Evolutionary conservation across 2,329 filamentous ascomycete species (phyloP), one percentile per base, ranked within the genome.

Genomic region (Trichoderma sp.): DNA sequence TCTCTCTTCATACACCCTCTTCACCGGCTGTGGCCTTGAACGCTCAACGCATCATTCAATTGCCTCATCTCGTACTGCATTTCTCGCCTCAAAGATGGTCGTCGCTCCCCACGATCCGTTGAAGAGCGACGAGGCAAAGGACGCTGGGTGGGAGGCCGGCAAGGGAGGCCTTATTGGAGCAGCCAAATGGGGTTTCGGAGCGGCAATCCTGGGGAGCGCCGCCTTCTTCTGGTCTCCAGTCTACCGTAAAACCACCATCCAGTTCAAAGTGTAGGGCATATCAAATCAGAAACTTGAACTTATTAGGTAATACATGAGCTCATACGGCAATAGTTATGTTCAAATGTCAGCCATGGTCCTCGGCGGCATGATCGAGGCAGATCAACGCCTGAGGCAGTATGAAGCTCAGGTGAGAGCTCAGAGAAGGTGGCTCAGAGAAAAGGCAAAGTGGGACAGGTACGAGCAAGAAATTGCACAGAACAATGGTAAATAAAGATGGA

Each of bases 291-390:
- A 34, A 30, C 15, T 30, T 14, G n/a, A n/a, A 21, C 39, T 12
- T 7, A 36, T 8, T 61, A 26, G 14, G 15, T 21, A 36, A 60
- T 15, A 2, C 58, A 26, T 7, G 57, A 32, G 39, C 68, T 51
- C 30, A 67, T 39, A 53, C 11, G 26, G 11, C 36, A 65, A 66
- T 77, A 95, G 93, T 34, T 95, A 93, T 78, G 84, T 95, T 18
- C 92, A 94, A 80, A 93, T 94, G 91, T 93, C 91, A n/a, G 91
- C 90, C 73, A 95, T 95, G 92, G 90, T 92, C n/a, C 78, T 93
- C 39, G 93, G 93, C 57, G 87, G 89, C 77, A 92, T 93, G 86
- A 86, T 95, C 69, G 91, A 94, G 83, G 93, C 92, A 3, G 93
- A 95, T 78, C 82, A 84, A 71, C 86, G 90, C 64, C 84, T 95